phyloP scores from a whole-genome alignment of 163 green algal species.

The Scenedesmus sp. region DNA sequence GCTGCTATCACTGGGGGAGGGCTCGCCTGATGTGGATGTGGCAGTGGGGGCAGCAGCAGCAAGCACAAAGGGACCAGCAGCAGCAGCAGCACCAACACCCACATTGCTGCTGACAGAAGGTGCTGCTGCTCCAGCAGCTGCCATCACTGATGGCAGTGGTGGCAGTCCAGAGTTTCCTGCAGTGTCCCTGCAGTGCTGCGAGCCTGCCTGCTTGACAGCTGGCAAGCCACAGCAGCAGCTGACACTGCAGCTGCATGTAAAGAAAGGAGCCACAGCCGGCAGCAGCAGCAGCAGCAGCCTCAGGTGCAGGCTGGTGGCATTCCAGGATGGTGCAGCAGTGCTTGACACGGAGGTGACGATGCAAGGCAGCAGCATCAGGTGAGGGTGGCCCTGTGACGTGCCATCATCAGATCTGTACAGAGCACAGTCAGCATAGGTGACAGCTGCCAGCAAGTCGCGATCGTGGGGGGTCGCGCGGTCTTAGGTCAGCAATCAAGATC shows the following conservation, averaged over 20 bases:
- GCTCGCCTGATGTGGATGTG: neutral
- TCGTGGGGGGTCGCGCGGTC: too few species aligned
- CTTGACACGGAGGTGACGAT: neutral
- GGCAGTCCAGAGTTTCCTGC: neutral
- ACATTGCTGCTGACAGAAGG: neutral
- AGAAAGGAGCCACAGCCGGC: neutral
- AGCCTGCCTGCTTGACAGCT: neutral
- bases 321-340: neutral
- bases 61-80: neutral
- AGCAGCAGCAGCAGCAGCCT: neutral
- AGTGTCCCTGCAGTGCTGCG: neutral
- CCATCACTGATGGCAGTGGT: too few species aligned
- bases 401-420: too few species aligned
- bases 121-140: too few species aligned
- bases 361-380: neutral
- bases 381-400: too few species aligned
- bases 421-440: too few species aligned
- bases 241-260: neutral
- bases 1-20: neutral
- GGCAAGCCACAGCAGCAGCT: neutral
- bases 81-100: too few species aligned
- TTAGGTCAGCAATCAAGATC: too few species aligned
- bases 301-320: neutral
- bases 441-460: too few species aligned
- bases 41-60: neutral